Base-by-base conservation (phyloP, 2,329 filamentous ascomycete genomes). In the Hirsutella thompsonii region DNA sequence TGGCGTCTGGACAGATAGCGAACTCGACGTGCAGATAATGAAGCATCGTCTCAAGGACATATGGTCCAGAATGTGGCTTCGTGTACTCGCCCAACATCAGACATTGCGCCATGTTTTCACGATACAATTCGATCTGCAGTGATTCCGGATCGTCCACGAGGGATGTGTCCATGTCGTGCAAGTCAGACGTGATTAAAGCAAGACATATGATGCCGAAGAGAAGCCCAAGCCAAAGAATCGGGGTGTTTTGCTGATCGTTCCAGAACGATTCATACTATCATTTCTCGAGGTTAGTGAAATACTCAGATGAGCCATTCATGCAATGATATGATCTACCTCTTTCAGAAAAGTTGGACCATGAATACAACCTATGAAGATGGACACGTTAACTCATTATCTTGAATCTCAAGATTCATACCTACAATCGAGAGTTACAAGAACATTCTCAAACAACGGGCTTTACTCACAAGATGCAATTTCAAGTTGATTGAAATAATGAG, bases 141-240 rank as follows among this genome's bases (percentile, higher is more conserved):
- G 10, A 14, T 16, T 32, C 30, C 30, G n/a, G 6, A 14, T 14
- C 30, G 30, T 14, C 13, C n/a, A 14, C 6, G 13, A 8, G n/a
- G 13, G 30, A 11, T 11, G 11, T 26, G 23, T 26, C 23, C 23
- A 6, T 26, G 30, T 32, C 30, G 13, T 8, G 5, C 13, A 14
- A 5, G 6, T 14, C 40, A 21, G 16, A 40, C 26, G 32, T 19
- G 4, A 35, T 21, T 9, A 20, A 16, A n/a, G 36, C 58, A 6
- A 70, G 53, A 39, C 61, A 62, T 36, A 72, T 52, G 4, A 72
- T 68, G 5, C 56, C 58, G 48, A 65, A 72, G 0, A 72, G 47
- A 2, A 70, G 54, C 1, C 63, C 68, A 10, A 72, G 40, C 68
- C 68, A 72, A 42, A 64, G 60, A 3, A 61, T 52, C 0, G 67